Evolutionary conservation across 2,329 filamentous ascomycete species (phyloP).

Genomic region (Stylonectria norvegica): DNA sequence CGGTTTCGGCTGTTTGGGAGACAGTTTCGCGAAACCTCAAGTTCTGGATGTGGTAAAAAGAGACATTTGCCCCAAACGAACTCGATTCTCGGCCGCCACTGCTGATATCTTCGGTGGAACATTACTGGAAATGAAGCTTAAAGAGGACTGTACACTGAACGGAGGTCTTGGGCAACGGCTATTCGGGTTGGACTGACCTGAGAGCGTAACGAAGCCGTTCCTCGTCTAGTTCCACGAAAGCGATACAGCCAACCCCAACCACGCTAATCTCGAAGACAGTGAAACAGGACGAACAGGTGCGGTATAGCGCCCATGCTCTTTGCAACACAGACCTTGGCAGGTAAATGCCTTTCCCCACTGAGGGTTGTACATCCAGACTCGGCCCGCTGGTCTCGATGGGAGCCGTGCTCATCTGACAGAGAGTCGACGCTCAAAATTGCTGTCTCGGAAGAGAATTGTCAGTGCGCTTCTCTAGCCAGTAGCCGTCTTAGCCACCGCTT

Average conservation of each 20-base stretch:
- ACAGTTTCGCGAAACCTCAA: no score
- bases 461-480: no score
- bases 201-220: conserved; percentile 8
- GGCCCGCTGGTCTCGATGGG: conserved; percentile 24
- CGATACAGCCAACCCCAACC: conserved; percentile 20
- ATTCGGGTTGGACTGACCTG: conserved; percentile 6
- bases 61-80: no score
- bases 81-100: no score
- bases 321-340: conserved; percentile 17
- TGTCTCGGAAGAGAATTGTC: conserved; percentile 12
- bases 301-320: conserved; percentile 13
- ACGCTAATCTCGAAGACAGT: conserved; percentile 29
- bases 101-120: no score
- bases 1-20: no score
- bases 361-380: conserved; percentile 26
- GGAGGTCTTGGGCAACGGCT: conserved; percentile 4
- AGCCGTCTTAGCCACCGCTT: no score
- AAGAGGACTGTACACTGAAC: conserved; percentile 1
- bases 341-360: conserved; percentile 10
- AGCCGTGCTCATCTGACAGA: conserved; percentile 26
- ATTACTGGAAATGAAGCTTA: conserved; percentile 5
- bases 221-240: conserved; percentile 15
- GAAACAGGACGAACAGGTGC: conserved; percentile 19
- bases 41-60: no score
- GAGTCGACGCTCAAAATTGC: conserved; percentile 26